Evolutionary conservation across 1,284 basidiomycete genomes (phyloP).

Genomic region (Sporisorium scitamineum): DNA sequence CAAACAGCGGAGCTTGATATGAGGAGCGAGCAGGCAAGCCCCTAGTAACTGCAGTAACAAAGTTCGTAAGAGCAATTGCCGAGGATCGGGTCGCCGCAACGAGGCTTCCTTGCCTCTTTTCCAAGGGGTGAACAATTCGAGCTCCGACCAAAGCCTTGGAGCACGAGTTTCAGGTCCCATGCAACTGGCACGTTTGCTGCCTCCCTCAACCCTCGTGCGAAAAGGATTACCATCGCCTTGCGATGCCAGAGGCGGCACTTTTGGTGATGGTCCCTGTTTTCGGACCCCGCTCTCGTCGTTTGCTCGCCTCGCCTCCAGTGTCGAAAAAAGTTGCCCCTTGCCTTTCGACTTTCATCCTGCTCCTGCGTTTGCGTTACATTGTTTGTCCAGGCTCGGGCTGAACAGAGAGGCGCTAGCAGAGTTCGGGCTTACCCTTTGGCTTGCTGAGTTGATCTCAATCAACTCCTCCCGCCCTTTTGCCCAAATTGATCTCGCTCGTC

Average conservation of each 20-base stretch:
- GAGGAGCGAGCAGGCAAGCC: not conserved
- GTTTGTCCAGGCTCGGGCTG: not conserved
- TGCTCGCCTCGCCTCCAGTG: not conserved
- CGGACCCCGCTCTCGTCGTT: not conserved
- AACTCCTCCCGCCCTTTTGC: not conserved
- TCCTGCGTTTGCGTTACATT: not conserved
- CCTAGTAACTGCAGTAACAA: no score
- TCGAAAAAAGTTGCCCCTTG: not conserved
- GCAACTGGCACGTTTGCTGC: not conserved
- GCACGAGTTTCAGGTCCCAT: not conserved
- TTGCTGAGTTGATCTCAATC: not conserved
- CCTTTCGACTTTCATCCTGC: not conserved
- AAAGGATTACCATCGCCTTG: no score
- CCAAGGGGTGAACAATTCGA: not conserved
- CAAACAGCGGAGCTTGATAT: not conserved
- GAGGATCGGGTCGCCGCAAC: not conserved
- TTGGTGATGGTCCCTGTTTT: not conserved
- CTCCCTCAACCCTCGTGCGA: not conserved
- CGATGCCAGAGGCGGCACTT: not conserved
- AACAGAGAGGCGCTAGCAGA: no score
- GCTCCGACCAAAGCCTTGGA: not conserved
- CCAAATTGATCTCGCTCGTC: not conserved
- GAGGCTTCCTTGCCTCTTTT: not conserved
- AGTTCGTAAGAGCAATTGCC: not conserved
- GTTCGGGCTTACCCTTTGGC: not conserved